phyloP scores from a whole-genome alignment of 2,329 filamentous ascomycete genomes.

The Ophiosphaerella narmari region DNA sequence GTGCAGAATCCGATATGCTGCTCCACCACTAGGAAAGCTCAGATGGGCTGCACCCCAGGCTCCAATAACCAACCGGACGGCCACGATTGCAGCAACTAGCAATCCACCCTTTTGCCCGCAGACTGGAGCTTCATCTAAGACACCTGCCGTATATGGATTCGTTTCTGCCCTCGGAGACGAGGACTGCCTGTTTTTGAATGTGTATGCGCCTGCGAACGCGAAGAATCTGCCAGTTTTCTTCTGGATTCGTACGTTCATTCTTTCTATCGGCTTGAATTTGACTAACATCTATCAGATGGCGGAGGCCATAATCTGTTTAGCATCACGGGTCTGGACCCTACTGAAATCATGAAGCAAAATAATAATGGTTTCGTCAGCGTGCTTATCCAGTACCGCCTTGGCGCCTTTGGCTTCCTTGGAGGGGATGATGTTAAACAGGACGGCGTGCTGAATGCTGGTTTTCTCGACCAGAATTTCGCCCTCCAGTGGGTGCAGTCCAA shows the following conservation, averaged over 20 bases:
- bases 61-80: conserved; percentile 49
- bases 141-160: conserved; percentile 36
- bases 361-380: conserved; percentile 58
- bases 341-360: conserved; percentile 48
- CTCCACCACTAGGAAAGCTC: conserved; percentile 56
- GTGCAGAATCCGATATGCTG: conserved; percentile 54
- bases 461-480: conserved; percentile 66
- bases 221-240: conserved; percentile 60
- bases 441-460: conserved; percentile 65
- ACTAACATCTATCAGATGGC: conserved; percentile 44
- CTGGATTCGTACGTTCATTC: conserved; percentile 52
- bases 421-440: conserved; percentile 59
- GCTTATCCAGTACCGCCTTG: conserved; percentile 68
- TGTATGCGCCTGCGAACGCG: conserved; percentile 46
- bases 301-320: conserved; percentile 46
- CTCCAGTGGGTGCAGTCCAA: conserved; percentile 66
- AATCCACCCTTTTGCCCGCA: conserved; percentile 48
- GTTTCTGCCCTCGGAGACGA: conserved; percentile 40
- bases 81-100: conserved; percentile 47
- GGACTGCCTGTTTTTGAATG: conserved; percentile 50
- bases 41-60: conserved; percentile 58
- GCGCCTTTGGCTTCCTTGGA: conserved; percentile 66
- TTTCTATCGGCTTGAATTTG: conserved; percentile 1
- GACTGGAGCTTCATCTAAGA: conserved; percentile 33
- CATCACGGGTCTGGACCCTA: conserved; percentile 34